Base-by-base conservation (phyloP, 2,329 filamentous ascomycete species). In the Venturia asperata region DNA sequence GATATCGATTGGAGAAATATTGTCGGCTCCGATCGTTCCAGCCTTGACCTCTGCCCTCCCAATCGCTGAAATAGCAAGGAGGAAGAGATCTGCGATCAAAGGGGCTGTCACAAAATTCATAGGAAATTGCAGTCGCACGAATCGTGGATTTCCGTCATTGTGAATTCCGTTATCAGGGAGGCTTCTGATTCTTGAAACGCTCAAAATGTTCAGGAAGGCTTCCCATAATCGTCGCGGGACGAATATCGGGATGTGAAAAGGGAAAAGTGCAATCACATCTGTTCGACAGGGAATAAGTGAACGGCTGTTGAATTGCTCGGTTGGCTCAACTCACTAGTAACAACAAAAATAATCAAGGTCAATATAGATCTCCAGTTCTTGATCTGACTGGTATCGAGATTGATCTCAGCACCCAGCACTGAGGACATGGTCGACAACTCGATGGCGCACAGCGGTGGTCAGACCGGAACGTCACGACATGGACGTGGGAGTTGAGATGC, bases 71-170 rank as follows among this genome's bases (percentile, higher is more conserved):
- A 90, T 88, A 47, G 87, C 87, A 5, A 91, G 81, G 27, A 91
- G 77, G 69, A 91, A 90, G 0, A 91, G 80, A 69, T 89, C 87
- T 1, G 86, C 87, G 65, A 90, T 83, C 19, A 91, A 74, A 0
- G 88, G 88, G 1, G 87, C 86, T 0, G 88, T 91, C 56, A 90
- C 77, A 68, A 89, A 87, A 72, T 90, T 88, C 76, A 91, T 77
- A 6, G 87, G 87, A 47, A 90, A 84, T 3, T 75, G 72, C 43
- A 87, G 73, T 21, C 78, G 78, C 7, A 84, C 78, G 65, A 83
- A 84, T 1, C 71, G 63, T 63, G 75, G 74, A 45, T 67, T 60
- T 65, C 74, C 71, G 66, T 71, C 70, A 67, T 74, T 72, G n/a
- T 65, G 42, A 61, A 70, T 70, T 67, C 61, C 61, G 39, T 71